Percentiles rank a stretch among this genome's conserved stretches.
These are phyloP conservation scores for Xylariomycetidae sp. DNA, from an alignment of 2,329 filamentous ascomycete genomes.

Conservation along the genomic window DNA sequence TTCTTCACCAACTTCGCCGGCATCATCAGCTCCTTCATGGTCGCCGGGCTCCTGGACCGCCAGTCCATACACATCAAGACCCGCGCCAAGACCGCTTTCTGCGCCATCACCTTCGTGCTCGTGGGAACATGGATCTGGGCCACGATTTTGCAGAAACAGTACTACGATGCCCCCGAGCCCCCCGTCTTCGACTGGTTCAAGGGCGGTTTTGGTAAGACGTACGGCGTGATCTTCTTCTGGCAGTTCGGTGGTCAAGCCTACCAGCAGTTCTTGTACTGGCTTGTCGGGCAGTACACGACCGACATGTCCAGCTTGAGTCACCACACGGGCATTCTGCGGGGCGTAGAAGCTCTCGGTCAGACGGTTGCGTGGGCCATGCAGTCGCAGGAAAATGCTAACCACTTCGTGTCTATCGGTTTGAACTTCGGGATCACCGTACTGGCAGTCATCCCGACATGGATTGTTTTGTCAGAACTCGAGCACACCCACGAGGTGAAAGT, in stretches of 20 bases:
- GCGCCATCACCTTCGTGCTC: slow-evolving; percentile 19
- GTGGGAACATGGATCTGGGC: slow-evolving; percentile 28
- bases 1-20: slow-evolving; percentile 30
- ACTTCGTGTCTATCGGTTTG: slow-evolving; percentile 26
- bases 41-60: slow-evolving; percentile 24
- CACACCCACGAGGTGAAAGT: slow-evolving; percentile 22
- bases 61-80: slow-evolving; percentile 24
- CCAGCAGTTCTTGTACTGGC: slow-evolving; percentile 28
- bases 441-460: slow-evolving; percentile 24
- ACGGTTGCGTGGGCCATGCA: slow-evolving; percentile 29
- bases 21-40: slow-evolving; percentile 25
- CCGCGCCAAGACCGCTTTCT: slow-evolving; percentile 20
- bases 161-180: slow-evolving; percentile 19
- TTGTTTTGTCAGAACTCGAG: slow-evolving; percentile 25
- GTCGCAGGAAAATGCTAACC: slow-evolving; percentile 25
- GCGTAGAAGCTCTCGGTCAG: slow-evolving; percentile 26
- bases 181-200: slow-evolving; percentile 27
- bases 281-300: slow-evolving; percentile 26
- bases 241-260: slow-evolving; percentile 25
- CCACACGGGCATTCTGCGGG: slow-evolving; percentile 25
- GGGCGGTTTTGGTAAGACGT: slow-evolving; percentile 21
- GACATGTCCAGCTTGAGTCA: slow-evolving; percentile 25
- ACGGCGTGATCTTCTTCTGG: slow-evolving; percentile 25
- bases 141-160: slow-evolving; percentile 23
- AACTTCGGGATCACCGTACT: slow-evolving; percentile 26